These are phyloP conservation scores for Xylaria grammica DNA, from an alignment of 495 filamentous ascomycete genomes.

Conservation along the genomic window DNA sequence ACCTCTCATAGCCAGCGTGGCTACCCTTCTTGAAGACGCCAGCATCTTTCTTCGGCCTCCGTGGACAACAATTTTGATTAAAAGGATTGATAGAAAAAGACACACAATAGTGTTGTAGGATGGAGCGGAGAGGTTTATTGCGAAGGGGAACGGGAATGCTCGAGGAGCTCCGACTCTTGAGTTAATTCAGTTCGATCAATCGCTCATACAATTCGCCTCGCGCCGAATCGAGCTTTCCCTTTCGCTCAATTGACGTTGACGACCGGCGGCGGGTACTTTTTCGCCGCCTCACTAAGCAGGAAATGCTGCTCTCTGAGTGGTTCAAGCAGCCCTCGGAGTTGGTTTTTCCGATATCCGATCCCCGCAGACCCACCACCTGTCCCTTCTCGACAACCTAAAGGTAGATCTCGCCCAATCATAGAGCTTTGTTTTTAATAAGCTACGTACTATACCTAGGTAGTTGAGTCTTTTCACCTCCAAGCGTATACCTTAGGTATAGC, in stretches of 20 bases:
- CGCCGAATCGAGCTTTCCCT: slow-evolving; percentile 10
- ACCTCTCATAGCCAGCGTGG: slow-evolving; percentile 75
- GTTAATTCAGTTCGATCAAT: slow-evolving; percentile 28
- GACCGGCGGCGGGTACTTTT: slow-evolving; percentile 30
- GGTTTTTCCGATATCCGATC: background rate
- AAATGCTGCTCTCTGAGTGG: slow-evolving; percentile 35
- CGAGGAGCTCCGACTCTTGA: slow-evolving; percentile 20
- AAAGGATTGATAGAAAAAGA: slow-evolving; percentile 13
- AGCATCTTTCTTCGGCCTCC: slow-evolving; percentile 56
- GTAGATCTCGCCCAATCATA: background rate
- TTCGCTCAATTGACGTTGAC: slow-evolving; percentile 32
- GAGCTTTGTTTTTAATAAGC: background rate
- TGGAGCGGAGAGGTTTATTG: slow-evolving; percentile 37
- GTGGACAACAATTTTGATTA: slow-evolving; percentile 23
- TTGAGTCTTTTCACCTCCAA: background rate
- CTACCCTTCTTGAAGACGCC: slow-evolving; percentile 65
- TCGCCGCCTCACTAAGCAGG: slow-evolving; percentile 41
- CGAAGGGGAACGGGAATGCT: slow-evolving; percentile 9
- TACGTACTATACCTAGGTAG: background rate
- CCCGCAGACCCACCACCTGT: background rate
- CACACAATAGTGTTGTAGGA: slow-evolving; percentile 3
- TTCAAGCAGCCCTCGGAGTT: background rate
- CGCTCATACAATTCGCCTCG: slow-evolving; percentile 19
- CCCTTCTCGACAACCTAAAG: background rate
- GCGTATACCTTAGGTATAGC: no score